Percentiles rank a stretch among this genome's conserved stretches.
Conservation (phyloP, 495 filamentous ascomycete genomes). For the Penicillium lagena region DNA sequence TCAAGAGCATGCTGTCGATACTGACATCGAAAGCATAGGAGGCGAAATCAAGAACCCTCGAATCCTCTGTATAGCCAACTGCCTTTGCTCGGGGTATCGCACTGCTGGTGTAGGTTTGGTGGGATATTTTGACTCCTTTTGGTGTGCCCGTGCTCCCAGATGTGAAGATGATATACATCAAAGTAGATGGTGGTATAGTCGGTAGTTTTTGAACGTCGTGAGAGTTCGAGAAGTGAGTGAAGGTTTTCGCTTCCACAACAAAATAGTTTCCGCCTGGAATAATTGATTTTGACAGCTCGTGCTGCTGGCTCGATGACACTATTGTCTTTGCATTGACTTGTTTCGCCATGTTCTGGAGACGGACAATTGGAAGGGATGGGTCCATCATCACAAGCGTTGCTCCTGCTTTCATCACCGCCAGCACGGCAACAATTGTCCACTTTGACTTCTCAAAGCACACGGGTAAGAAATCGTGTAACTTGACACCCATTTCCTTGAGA, state of each 20-base stretch:
- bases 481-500: conserved; percentile 13
- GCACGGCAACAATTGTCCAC: conserved; percentile 28
- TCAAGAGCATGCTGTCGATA: conserved; percentile 39
- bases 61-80: conserved; percentile 27
- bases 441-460: conserved; percentile 51
- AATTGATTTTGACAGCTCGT: conserved; percentile 11
- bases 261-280: conserved; percentile 20
- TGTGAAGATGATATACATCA: conserved; percentile 45
- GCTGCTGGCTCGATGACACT: neutral
- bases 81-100: conserved; percentile 29
- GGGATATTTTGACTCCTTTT: conserved; percentile 48
- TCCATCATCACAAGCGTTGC: conserved; percentile 13
- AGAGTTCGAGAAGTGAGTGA: conserved; percentile 1
- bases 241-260: conserved; percentile 18
- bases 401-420: conserved; percentile 45
- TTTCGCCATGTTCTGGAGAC: neutral
- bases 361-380: conserved; percentile 1
- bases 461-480: conserved; percentile 35
- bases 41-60: conserved; percentile 37
- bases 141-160: conserved; percentile 50
- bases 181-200: conserved; percentile 19
- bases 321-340: neutral
- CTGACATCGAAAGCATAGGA: conserved; percentile 45
- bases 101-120: conserved; percentile 38
- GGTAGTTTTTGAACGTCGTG: conserved; percentile 8